Percentiles rank a stretch among this genome's conserved stretches.
Conservation (phyloP, 768 basidiomycete genomes). For the Gelatoporia subvermispora region DNA sequence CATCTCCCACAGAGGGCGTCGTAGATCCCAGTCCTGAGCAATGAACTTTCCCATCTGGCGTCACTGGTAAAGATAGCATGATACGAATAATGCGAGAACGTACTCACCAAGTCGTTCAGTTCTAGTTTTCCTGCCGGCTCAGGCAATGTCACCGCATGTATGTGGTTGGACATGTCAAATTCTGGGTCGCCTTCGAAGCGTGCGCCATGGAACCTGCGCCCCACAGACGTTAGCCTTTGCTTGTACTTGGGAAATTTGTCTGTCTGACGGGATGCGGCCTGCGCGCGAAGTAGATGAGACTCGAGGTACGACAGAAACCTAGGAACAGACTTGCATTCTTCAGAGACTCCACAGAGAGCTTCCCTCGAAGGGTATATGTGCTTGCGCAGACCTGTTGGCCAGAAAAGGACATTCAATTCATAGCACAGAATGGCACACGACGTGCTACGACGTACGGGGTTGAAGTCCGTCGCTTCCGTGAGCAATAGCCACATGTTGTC, state of each 20-base stretch:
- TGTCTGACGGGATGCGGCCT: conserved; percentile 5
- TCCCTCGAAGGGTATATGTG: conserved; percentile 9
- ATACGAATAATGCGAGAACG: not conserved
- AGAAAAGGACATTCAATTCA: not conserved
- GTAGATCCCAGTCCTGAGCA: conserved; percentile 17
- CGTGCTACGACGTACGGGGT: conserved; percentile 11
- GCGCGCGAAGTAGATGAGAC: not conserved
- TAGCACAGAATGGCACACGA: not conserved
- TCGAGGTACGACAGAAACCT: not conserved
- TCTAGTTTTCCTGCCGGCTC: conserved; percentile 18
- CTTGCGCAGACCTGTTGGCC: conserved; percentile 9
- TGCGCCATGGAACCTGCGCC: conserved; percentile 17
- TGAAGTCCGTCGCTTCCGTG: conserved; percentile 17
- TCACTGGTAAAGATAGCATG: not conserved
- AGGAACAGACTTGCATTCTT: conserved; percentile 1
- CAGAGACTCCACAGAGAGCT: conserved; percentile 4
- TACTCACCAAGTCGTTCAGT: conserved; percentile 15
- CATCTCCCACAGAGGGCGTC: conserved; percentile 16
- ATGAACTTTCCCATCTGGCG: conserved; percentile 18
- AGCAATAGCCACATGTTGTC: conserved; percentile 20
- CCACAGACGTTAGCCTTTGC: conserved; percentile 12
- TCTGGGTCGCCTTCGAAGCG: conserved; percentile 19
- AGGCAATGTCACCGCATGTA: conserved; percentile 11
- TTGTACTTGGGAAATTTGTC: conserved; percentile 17
- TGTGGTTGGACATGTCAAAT: conserved; percentile 14